A percentile compares a stretch with the other conserved stretches of the same genome.
Evolutionary conservation across 1,139 yeast genomes (phyloP).

Genomic region (Yamadazyma dendronema): DNA sequence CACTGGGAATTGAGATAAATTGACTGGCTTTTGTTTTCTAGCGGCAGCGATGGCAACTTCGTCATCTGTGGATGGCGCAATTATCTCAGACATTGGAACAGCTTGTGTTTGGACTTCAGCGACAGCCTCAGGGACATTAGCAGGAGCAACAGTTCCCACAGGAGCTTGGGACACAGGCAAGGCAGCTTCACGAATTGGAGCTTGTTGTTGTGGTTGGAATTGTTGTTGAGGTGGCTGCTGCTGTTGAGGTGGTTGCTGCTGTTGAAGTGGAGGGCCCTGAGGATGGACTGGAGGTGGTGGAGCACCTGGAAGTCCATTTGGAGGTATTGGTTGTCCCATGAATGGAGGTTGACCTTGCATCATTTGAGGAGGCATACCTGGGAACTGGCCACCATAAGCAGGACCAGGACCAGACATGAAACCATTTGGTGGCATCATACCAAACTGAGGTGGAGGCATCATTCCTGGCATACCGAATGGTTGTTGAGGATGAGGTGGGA

Average conservation of each 20-base stretch:
- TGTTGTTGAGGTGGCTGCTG: constrained; percentile 14
- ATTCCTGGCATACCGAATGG: constrained; percentile 36
- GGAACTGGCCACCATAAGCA: constrained; percentile 37
- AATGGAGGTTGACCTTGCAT: constrained; percentile 20
- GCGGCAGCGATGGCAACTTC: constrained; percentile 12
- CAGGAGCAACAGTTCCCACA: constrained; percentile 1
- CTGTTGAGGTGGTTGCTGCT: constrained; percentile 14
- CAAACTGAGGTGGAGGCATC: constrained; percentile 41
- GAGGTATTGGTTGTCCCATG: constrained; percentile 20
- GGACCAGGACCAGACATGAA: constrained; percentile 38
- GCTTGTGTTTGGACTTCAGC: constrained; percentile 5
- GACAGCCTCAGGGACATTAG: constrained; percentile 7
- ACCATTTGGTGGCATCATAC: constrained; percentile 42
- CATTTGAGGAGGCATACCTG: constrained; percentile 20
- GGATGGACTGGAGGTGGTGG: constrained; percentile 17
- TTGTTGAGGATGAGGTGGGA: constrained; percentile 27
- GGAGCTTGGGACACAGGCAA: constrained; percentile 18
- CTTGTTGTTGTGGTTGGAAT: constrained; percentile 12
- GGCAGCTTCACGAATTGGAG: constrained; percentile 20
- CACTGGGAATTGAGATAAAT: constrained; percentile 50
- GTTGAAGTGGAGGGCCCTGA: constrained; percentile 21
- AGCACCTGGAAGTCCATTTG: constrained; percentile 18
- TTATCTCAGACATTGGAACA: constrained; percentile 13
- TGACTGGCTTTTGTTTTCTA: constrained; percentile 26
- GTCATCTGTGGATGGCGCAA: constrained; percentile 11